A percentile compares a stretch with the other conserved stretches of the same genome.
These are phyloP conservation scores for Neofusicoccum laricinum DNA, from an alignment of 2,329 filamentous ascomycete genomes.

Conservation along the genomic window DNA sequence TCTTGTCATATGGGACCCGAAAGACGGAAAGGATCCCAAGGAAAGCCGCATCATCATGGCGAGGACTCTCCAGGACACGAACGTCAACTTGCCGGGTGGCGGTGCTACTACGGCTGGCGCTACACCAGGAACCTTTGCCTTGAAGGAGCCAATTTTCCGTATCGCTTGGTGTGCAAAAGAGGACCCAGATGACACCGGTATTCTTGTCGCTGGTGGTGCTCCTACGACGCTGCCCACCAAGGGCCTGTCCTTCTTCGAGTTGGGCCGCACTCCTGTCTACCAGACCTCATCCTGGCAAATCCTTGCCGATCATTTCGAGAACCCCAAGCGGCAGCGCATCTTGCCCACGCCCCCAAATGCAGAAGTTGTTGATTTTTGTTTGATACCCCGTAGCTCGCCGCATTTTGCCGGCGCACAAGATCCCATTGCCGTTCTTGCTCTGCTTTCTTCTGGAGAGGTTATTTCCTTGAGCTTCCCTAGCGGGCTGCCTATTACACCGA, in stretches of 20 bases:
- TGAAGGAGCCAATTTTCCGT: constrained; percentile 72
- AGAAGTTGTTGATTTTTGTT: constrained; percentile 74
- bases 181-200: constrained; percentile 88
- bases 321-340: constrained; percentile 67
- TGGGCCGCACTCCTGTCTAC: constrained; percentile 86
- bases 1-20: constrained; percentile 90
- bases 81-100: constrained; percentile 66
- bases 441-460: constrained; percentile 83
- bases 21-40: constrained; percentile 75
- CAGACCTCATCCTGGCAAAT: constrained; percentile 87
- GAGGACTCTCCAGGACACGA: constrained; percentile 70
- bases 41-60: constrained; percentile 83
- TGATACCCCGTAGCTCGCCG: constrained; percentile 78
- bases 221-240: constrained; percentile 64
- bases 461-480: constrained; percentile 89
- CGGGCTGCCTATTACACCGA: constrained; percentile 85
- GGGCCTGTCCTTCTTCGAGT: constrained; percentile 83
- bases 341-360: constrained; percentile 75
- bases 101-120: constrained; percentile 40
- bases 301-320: constrained; percentile 73
- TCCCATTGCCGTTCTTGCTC: constrained; percentile 76
- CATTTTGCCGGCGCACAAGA: constrained; percentile 87
- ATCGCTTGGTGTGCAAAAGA: constrained; percentile 92
- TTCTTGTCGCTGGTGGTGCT: constrained; percentile 81
- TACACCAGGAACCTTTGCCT: constrained; percentile 51